Evolutionary conservation across 495 filamentous ascomycete genomes (phyloP).

Genomic region (Penicillium roqueforti): DNA sequence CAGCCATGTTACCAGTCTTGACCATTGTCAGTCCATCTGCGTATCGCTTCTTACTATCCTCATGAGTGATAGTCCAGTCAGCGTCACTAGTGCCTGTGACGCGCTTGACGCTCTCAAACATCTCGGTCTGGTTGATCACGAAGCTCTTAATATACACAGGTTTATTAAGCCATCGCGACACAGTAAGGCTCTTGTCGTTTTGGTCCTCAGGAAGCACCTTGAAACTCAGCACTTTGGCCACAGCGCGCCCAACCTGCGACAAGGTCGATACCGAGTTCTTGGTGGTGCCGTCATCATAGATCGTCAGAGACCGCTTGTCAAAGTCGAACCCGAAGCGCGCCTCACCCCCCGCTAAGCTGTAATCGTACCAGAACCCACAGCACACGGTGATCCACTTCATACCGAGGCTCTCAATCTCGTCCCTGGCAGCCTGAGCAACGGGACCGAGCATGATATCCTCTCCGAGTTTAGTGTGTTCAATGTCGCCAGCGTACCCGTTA

Average conservation of each 20-base stretch:
- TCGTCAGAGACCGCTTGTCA: slow-evolving; percentile 34
- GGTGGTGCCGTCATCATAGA: slow-evolving; percentile 50
- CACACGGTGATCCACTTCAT: slow-evolving; percentile 49
- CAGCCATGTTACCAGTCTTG: slow-evolving; percentile 40
- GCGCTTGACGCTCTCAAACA: slow-evolving; percentile 51
- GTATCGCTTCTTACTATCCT: slow-evolving; percentile 42
- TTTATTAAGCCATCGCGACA: slow-evolving; percentile 41
- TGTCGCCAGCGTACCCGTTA: slow-evolving; percentile 51
- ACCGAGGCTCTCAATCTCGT: slow-evolving; percentile 43
- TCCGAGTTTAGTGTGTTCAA: slow-evolving; percentile 17
- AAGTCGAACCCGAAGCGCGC: slow-evolving; percentile 48
- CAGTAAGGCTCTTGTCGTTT: slow-evolving; percentile 32
- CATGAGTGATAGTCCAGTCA: slow-evolving; percentile 54
- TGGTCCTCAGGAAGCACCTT: slow-evolving; percentile 47
- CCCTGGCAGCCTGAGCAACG: slow-evolving; percentile 12
- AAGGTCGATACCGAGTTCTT: slow-evolving; percentile 39
- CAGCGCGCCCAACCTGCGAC: slow-evolving; percentile 44
- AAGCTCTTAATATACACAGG: slow-evolving; percentile 46
- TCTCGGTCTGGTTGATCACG: slow-evolving; percentile 47
- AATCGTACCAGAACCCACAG: slow-evolving; percentile 55
- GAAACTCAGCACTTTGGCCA: slow-evolving; percentile 45
- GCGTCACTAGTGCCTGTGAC: slow-evolving; percentile 47
- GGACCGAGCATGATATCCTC: slow-evolving; percentile 19
- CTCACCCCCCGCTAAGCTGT: slow-evolving; percentile 33
- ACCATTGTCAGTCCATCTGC: slow-evolving; percentile 40